Conservation (phyloP, 1,284 basidiomycete species). For the Fomitopsis pinicola region DNA sequence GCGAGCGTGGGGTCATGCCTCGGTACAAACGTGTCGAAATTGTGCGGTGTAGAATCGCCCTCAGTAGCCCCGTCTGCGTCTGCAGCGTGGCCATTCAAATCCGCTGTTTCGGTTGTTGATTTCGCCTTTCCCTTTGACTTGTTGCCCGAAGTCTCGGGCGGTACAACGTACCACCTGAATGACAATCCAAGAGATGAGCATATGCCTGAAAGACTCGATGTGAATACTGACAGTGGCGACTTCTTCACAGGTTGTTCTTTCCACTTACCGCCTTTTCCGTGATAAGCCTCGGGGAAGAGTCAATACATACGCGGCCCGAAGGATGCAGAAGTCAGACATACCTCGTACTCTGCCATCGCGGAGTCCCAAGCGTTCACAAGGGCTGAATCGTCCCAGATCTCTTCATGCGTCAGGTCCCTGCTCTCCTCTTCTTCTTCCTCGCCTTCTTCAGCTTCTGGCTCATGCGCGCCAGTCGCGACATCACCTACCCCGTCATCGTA, state of each 20-base stretch:
- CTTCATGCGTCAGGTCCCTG: conserved; percentile 60
- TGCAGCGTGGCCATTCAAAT: conserved; percentile 11
- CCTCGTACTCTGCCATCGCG: conserved; percentile 74
- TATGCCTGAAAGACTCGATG: background rate
- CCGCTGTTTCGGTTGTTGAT: conserved; percentile 6
- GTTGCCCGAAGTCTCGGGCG: conserved; percentile 31
- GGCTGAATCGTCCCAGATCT: conserved; percentile 81
- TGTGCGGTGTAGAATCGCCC: conserved; percentile 51
- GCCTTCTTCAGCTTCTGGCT: conserved; percentile 13
- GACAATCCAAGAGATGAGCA: conserved; percentile 1
- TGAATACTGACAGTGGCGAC: conserved; percentile 57
- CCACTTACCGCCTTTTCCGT: conserved; percentile 69
- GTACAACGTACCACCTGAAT: conserved; percentile 71
- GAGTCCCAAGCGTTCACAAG: conserved; percentile 79
- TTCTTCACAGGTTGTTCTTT: conserved; percentile 63
- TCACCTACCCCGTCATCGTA: conserved; percentile 28
- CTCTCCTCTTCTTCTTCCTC: conserved; percentile 44
- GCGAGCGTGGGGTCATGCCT: conserved; percentile 59
- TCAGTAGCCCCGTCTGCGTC: conserved; percentile 16
- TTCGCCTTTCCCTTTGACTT: conserved; percentile 16
- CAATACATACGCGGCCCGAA: background rate
- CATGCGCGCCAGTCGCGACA: conserved; percentile 7
- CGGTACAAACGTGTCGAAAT: conserved; percentile 68
- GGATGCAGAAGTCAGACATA: conserved; percentile 20
- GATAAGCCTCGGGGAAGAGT: conserved; percentile 41